Evolutionary conservation across 495 filamentous ascomycete genomes (phyloP).

Genomic region (Rostrohypoxylon terebratum): DNA sequence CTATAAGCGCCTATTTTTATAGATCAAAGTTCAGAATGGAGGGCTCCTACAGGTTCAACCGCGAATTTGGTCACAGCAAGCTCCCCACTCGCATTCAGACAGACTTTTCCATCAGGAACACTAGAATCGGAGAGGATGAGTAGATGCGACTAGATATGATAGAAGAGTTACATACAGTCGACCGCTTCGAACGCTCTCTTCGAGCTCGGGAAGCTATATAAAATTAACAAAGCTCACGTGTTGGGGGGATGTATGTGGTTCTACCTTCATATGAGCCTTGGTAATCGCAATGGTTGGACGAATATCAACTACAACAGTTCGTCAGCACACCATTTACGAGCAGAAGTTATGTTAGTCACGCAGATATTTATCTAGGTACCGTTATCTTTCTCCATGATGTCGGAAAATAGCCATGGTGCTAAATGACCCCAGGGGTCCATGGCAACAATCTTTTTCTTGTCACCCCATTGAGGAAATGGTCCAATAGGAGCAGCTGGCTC

Average conservation of each 20-base stretch:
- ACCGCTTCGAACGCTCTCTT: constrained; percentile 83
- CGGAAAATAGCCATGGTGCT: constrained; percentile 81
- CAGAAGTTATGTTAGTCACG: not conserved
- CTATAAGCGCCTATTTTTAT: not conserved
- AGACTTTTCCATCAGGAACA: constrained; percentile 89
- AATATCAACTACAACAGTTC: constrained; percentile 73
- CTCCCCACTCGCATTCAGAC: constrained; percentile 84
- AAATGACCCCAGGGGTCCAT: constrained; percentile 97
- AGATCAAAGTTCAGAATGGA: not conserved
- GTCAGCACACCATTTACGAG: constrained; percentile 27
- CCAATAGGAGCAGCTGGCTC: constrained; percentile 90
- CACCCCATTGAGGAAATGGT: constrained; percentile 88
- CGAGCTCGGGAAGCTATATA: constrained; percentile 82
- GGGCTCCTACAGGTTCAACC: constrained; percentile 77
- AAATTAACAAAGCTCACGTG: constrained; percentile 36
- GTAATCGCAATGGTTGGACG: constrained; percentile 95
- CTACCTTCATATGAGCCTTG: constrained; percentile 90
- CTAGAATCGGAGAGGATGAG: constrained; percentile 49
- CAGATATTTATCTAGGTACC: constrained; percentile 49
- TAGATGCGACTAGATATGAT: not conserved
- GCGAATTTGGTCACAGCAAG: constrained; percentile 96
- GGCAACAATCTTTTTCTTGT: constrained; percentile 94
- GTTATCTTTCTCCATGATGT: constrained; percentile 73
- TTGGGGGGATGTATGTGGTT: not conserved
- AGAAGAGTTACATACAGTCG: constrained; percentile 63